Evolutionary conservation across 2,329 filamentous ascomycete species (phyloP).

Genomic region (Pseudofabraea citricarpa): DNA sequence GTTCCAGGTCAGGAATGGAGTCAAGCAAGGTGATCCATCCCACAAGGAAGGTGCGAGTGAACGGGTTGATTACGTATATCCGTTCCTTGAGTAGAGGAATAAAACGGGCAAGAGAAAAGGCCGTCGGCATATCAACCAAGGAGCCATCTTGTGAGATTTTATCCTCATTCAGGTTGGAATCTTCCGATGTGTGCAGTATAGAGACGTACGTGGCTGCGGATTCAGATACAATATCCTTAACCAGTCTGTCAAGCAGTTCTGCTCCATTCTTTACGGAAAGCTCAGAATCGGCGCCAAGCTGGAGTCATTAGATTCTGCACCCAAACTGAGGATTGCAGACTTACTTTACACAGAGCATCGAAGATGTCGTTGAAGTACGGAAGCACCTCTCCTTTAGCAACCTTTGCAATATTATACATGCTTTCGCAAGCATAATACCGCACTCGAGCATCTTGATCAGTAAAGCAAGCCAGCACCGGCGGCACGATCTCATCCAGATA

Average conservation of each 20-base stretch:
- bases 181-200: conserved; percentile 63
- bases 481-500: conserved; percentile 94
- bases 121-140: conserved; percentile 65
- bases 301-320: conserved; percentile 4
- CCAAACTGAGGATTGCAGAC: conserved; percentile 10
- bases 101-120: conserved; percentile 86
- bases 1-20: conserved; percentile 92
- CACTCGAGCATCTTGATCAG: conserved; percentile 94
- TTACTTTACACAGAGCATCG: conserved; percentile 91
- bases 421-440: conserved; percentile 98
- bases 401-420: conserved; percentile 99
- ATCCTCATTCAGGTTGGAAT: conserved; percentile 43
- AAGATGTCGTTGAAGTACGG: conserved; percentile 99
- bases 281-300: conserved; percentile 95
- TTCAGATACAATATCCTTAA: conserved; percentile 95
- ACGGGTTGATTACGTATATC: conserved; percentile 91
- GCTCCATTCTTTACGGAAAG: conserved; percentile 97
- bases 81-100: conserved; percentile 91
- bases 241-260: conserved; percentile 85
- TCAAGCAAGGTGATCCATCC: conserved; percentile 94
- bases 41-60: conserved; percentile 90
- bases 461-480: conserved; percentile 94
- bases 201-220: conserved; percentile 94
- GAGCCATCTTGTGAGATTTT: conserved; percentile 36
- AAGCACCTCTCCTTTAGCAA: conserved; percentile 94